A percentile compares a stretch with the other conserved stretches of the same genome.
Conservation (phyloP, 2,329 filamentous ascomycete genomes). For the Monosporascus sp. region DNA sequence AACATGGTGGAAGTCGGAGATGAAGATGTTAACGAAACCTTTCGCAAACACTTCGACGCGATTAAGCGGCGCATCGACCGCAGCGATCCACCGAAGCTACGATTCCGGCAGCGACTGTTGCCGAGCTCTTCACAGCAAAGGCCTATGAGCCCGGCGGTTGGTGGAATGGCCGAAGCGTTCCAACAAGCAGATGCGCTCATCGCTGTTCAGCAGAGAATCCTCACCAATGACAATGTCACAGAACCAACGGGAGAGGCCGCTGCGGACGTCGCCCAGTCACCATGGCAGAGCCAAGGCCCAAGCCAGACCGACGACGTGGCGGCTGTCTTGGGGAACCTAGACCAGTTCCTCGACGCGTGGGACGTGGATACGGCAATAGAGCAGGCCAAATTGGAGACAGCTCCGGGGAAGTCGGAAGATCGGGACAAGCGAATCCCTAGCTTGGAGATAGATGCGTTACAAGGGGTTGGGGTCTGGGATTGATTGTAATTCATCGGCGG, state of each 20-base stretch:
- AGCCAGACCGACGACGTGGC: constrained; percentile 36
- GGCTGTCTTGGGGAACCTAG: constrained; percentile 41
- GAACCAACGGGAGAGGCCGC: background rate
- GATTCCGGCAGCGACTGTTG: constrained; percentile 29
- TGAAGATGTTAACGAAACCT: constrained; percentile 31
- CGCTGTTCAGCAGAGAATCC: background rate
- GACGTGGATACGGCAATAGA: constrained; percentile 32
- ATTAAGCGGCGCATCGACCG: constrained; percentile 33
- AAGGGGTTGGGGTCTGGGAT: background rate
- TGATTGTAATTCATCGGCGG: background rate
- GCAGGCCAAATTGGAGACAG: constrained; percentile 19
- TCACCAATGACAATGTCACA: background rate
- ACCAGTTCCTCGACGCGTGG: constrained; percentile 39
- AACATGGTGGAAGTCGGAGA: constrained; percentile 27
- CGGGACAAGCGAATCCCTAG: no score
- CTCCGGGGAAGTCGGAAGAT: background rate
- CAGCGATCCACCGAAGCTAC: constrained; percentile 4
- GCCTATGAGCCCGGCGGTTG: constrained; percentile 34
- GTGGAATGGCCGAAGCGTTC: constrained; percentile 47
- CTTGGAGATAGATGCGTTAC: background rate
- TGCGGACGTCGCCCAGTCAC: constrained; percentile 18
- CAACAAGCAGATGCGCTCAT: constrained; percentile 35
- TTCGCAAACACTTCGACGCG: constrained; percentile 43
- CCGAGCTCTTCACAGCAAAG: constrained; percentile 39
- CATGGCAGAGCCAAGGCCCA: constrained; percentile 20